Base-by-base conservation (phyloP, 2,329 filamentous ascomycete species). In the Colletotrichum lini region DNA sequence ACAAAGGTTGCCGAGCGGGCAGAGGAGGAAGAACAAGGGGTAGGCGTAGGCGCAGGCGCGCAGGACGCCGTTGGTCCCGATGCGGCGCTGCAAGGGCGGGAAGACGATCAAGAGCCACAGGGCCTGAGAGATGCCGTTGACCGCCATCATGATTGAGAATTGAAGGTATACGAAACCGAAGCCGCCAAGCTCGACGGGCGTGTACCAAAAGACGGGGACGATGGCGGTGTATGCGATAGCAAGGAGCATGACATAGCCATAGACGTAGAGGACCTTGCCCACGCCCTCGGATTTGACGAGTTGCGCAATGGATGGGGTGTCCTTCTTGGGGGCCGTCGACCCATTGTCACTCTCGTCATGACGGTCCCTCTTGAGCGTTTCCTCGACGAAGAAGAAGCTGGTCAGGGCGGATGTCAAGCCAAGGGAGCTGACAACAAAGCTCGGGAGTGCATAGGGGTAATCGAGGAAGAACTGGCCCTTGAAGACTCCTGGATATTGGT, bases 161-260 rank as follows among this genome's bases (percentile, higher is more conserved):
- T 89, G 86, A 4, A 87, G 77, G 0, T 91, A 83, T 0, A 84
- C 80, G 78, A 95, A 92, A 3, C 86, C 88, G 58, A 91, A 87
- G 0, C 94, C 94, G 44, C 93, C 93, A 0, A 91, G 84, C 0
- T 77, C 7, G 7, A 92, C 75, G 3, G 86, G 84, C 0, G 91
- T 94, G 80, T 87, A 95, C 81, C 90, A 90, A 78, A 91, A 92
- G 1, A 95, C 86, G 0, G 93, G 91, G 1, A 88, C 78, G 49
- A 95, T 84, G 67, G 93, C 92, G 0, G 93, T 95, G 79, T 92
- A 95, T 1, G 89, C 86, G 72, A 93, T 90, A 0, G 90, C 92
- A 4, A 95, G 87, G 2, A 94, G 79, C 86, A 91, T 91, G 50
- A 90, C 84, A 77, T 93, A 89, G 2, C 84, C 86, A 78, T 92